A percentile compares a stretch with the other conserved stretches of the same genome.
Conservation (phyloP, 805 yeast genomes). For the Ogataea neopini region DNA sequence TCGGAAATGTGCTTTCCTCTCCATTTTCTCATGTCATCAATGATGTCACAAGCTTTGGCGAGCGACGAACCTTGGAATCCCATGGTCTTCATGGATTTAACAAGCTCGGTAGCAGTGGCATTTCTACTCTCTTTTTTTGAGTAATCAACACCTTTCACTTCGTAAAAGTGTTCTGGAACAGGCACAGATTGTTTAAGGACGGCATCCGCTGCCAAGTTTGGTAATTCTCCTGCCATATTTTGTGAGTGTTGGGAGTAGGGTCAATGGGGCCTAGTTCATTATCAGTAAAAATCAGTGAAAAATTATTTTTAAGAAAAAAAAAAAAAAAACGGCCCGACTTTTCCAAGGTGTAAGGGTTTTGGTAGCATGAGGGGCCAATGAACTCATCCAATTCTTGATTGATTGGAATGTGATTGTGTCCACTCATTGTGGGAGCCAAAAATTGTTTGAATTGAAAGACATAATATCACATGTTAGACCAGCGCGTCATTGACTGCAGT, state of each 20-base stretch:
- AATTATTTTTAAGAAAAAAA: neutral
- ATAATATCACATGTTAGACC: no score
- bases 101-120: slow-evolving; percentile 76
- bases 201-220: slow-evolving; percentile 84
- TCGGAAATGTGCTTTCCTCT: slow-evolving; percentile 76
- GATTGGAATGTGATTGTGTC: no score
- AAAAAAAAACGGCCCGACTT: slow-evolving; percentile 1
- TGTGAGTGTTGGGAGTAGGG: no score
- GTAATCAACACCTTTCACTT: slow-evolving; percentile 89
- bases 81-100: slow-evolving; percentile 86
- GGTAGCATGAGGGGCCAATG: no score
- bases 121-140: slow-evolving; percentile 73
- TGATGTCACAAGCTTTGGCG: slow-evolving; percentile 87
- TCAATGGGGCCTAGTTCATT: no score
- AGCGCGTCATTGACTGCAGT: no score
- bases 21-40: slow-evolving; percentile 91
- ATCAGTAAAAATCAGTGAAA: neutral
- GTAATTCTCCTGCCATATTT: slow-evolving; percentile 41
- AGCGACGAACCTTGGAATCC: slow-evolving; percentile 95
- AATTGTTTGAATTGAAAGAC: no score
- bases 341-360: neutral
- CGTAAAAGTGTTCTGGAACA: slow-evolving; percentile 75
- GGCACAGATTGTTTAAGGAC: slow-evolving; percentile 85
- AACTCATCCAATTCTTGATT: no score
- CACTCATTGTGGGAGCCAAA: no score